Percentiles rank a stretch among this genome's conserved stretches.
Conservation (phyloP, 306 rosid species). For the Lathyrus sativus region DNA sequence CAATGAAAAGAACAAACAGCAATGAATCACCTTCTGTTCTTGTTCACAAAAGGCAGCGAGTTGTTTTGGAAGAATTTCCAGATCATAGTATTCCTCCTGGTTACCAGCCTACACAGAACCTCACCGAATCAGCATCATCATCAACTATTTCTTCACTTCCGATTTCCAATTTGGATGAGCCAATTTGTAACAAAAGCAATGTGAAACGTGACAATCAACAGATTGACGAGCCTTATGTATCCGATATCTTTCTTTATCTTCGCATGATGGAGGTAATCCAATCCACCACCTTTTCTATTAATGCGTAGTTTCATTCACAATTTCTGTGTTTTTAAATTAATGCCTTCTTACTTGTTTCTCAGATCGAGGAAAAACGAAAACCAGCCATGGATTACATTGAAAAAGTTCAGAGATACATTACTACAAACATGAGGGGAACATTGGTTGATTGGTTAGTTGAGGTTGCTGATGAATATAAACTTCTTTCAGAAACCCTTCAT, state of each 20-base stretch:
- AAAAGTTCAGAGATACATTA: constrained; percentile 59
- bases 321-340: not conserved
- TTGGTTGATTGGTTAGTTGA: constrained; percentile 34
- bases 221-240: not conserved
- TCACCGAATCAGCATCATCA: too few species aligned
- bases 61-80: constrained; percentile 58
- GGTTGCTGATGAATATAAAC: constrained; percentile 80
- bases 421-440: constrained; percentile 64
- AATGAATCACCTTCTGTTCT: not conserved
- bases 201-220: not conserved
- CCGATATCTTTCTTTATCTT: constrained; percentile 50
- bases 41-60: constrained; percentile 44
- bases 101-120: constrained; percentile 7
- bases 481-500: constrained; percentile 63
- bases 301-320: too few species aligned
- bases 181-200: not conserved
- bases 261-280: constrained; percentile 59
- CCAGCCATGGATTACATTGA: constrained; percentile 56
- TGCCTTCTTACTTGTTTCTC: not conserved
- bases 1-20: too few species aligned
- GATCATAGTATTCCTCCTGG: constrained; percentile 20
- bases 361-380: constrained; percentile 49
- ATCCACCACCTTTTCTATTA: too few species aligned
- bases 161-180: not conserved
- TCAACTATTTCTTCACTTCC: too few species aligned